Evolutionary conservation across 306 rosid species (phyloP).

Genomic region (Acmispon strigosus): DNA sequence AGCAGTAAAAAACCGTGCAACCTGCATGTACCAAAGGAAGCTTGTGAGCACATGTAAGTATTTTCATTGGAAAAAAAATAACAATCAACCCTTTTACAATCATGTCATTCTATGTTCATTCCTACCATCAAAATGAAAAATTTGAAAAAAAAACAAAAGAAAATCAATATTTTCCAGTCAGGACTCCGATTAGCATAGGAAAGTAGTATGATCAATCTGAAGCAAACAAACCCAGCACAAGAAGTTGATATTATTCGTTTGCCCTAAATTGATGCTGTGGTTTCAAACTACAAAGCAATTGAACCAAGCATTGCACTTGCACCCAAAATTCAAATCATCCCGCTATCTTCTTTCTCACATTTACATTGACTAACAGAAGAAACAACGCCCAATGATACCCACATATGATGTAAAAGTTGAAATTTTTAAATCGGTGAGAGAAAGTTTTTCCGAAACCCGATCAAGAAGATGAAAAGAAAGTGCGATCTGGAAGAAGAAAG

Average conservation of each 20-base stretch:
- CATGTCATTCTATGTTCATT: background rate
- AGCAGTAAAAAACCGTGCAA: slow-evolving; percentile 57
- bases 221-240: background rate
- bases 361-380: background rate
- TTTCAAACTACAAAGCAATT: background rate
- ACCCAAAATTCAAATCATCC: background rate
- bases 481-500: slow-evolving; percentile 19
- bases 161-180: background rate
- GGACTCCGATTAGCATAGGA: too few relatives aligned
- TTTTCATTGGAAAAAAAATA: background rate
- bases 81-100: background rate
- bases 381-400: background rate
- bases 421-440: background rate
- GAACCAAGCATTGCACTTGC: background rate
- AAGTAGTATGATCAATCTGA: background rate
- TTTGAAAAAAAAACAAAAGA: background rate
- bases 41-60: slow-evolving; percentile 2
- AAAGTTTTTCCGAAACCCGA: background rate
- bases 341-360: background rate
- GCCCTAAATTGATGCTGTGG: slow-evolving; percentile 6
- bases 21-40: slow-evolving; percentile 52
- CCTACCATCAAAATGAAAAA: background rate
- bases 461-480: background rate
- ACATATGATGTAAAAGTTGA: background rate
- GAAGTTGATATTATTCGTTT: background rate